Evolutionary conservation across 495 filamentous ascomycete species (phyloP).

Genomic region (Trichocladium antarcticum): DNA sequence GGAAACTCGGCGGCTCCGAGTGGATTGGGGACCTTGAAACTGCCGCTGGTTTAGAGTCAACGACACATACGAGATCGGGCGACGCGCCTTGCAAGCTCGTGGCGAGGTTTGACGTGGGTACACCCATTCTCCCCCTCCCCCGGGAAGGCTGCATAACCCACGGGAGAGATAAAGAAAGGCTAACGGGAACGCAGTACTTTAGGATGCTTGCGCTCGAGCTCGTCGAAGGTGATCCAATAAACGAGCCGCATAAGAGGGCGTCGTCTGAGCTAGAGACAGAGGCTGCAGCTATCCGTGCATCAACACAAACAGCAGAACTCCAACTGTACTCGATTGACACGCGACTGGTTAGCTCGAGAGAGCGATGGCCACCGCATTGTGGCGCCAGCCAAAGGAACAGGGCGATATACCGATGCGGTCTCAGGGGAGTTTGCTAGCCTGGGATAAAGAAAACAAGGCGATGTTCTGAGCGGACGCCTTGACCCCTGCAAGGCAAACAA

Average conservation of each 20-base stretch:
- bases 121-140: no score
- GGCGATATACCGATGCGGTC: not conserved
- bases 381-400: not conserved
- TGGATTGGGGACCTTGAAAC: constrained; percentile 8
- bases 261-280: no score
- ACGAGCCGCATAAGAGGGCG: not conserved
- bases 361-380: not conserved
- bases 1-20: not conserved
- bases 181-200: constrained; percentile 1
- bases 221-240: not conserved
- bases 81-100: not conserved
- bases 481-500: not conserved
- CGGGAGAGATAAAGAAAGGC: no score
- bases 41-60: not conserved
- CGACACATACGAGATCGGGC: not conserved
- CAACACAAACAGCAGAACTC: no score
- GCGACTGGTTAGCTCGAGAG: no score
- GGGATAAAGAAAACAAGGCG: not conserved
- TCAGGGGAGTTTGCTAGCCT: not conserved
- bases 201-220: constrained; percentile 3
- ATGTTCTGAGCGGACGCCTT: no score
- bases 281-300: no score
- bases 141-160: no score
- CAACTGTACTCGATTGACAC: no score
- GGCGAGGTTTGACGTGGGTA: constrained; percentile 14